Evolutionary conservation across 2,329 filamentous ascomycete genomes (phyloP).

Genomic region (Akanthomyces uredinophilus): DNA sequence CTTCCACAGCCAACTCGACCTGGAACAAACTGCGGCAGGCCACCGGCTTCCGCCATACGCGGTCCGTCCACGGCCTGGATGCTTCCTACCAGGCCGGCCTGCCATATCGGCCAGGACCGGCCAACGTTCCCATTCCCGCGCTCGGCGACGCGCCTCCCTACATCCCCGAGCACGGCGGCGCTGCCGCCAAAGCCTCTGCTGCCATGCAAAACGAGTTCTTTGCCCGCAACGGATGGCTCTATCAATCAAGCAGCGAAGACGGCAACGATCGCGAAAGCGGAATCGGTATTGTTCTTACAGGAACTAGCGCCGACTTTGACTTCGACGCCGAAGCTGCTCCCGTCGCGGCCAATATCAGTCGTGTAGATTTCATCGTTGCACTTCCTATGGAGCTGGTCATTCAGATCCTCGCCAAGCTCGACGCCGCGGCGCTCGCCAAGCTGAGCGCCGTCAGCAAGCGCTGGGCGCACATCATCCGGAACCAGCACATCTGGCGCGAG

Average conservation of each 20-base stretch:
- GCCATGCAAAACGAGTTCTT: constrained; percentile 53
- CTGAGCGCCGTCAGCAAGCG: constrained; percentile 45
- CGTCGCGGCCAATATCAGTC: constrained; percentile 40
- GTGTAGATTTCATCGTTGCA: constrained; percentile 52
- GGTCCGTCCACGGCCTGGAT: constrained; percentile 40
- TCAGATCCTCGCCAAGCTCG: constrained; percentile 52
- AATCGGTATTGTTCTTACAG: constrained; percentile 54
- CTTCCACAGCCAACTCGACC: constrained; percentile 43
- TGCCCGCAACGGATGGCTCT: constrained; percentile 38
- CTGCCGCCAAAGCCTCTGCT: constrained; percentile 56
- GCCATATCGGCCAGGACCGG: constrained; percentile 25
- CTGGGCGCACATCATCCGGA: constrained; percentile 45
- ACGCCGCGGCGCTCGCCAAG: constrained; percentile 45
- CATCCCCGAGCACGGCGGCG: constrained; percentile 55
- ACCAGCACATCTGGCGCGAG: constrained; percentile 59
- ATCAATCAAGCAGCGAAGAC: constrained; percentile 37
- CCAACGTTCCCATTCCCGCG: constrained; percentile 41
- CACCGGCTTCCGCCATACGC: constrained; percentile 44
- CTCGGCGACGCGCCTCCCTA: constrained; percentile 51
- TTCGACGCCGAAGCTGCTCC: constrained; percentile 29
- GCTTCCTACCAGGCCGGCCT: constrained; percentile 20
- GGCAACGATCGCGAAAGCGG: constrained; percentile 58
- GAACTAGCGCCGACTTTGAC: constrained; percentile 35
- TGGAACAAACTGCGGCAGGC: constrained; percentile 50
- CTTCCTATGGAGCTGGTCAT: constrained; percentile 56